Evolutionary conservation across 495 filamentous ascomycete species (phyloP).

Genomic region (Immersiella caudata): DNA sequence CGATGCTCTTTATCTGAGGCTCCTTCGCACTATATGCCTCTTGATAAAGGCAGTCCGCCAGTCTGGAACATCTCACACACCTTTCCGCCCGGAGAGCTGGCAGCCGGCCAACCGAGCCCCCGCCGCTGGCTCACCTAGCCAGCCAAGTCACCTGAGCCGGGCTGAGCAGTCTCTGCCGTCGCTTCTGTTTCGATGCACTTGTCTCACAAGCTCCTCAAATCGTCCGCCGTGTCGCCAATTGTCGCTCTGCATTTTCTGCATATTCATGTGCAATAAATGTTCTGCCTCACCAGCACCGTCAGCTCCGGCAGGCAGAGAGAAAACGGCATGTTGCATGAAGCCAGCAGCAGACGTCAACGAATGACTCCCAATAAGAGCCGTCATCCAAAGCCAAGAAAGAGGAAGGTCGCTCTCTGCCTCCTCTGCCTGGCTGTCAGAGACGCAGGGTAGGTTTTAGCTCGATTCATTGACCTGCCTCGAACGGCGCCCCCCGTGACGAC

Average conservation of each 20-base stretch:
- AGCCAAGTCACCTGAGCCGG: background rate
- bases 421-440: background rate
- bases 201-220: background rate
- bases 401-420: background rate
- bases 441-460: background rate
- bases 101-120: background rate
- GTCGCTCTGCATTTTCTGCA: background rate
- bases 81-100: background rate
- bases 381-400: slow-evolving; percentile 5
- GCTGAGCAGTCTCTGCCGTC: background rate
- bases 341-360: background rate
- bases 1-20: slow-evolving; percentile 7
- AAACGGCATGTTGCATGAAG: background rate
- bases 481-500: background rate
- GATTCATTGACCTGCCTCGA: background rate
- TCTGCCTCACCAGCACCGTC: background rate
- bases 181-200: background rate
- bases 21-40: background rate
- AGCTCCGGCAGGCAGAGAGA: background rate
- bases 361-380: background rate
- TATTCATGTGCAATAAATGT: background rate
- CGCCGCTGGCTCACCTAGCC: background rate
- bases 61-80: background rate
- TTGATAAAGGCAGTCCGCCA: background rate
- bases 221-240: background rate